Base-by-base conservation (phyloP, 106 monocot genomes). In the Acorus calamus region DNA sequence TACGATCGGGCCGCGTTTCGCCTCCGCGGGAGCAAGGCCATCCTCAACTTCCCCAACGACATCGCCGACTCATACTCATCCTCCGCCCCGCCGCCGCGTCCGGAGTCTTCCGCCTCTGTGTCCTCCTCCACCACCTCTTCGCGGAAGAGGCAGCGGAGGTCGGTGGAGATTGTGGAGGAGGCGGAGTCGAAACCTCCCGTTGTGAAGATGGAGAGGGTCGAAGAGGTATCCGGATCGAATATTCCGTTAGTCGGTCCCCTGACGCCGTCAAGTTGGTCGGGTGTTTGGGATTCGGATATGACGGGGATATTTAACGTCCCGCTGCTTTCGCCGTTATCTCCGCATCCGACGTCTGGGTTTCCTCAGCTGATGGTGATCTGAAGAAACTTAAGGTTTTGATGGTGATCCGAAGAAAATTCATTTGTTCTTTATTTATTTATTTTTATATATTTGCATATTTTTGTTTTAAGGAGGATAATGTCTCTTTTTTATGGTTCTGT, bases 11-110 rank as follows among this genome's bases (percentile, higher is more conserved):
- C 86, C 7, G 86, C 81, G 8, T 86, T 86, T 66, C 55, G 61
- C 73, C 78, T 86, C 78, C 73, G 86, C 8, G 81, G 86, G 0
- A 61, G 73, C 71, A 86, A 76, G 60, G 86, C 86, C 42, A 86
- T 86, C 52, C 76, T 82, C 45, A 86, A 86, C 57, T 86, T 86
- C 54, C 86, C 86, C 8, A 81, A 79, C 62, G 81, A 86, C 28
- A 58, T 86, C 46, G 63, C 47, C 13, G 42, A 28, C 69, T 46
- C 42, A 41, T 13, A 5, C 12, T 46, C 11, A 50, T 55, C 11
- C n/a, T 10, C 9, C 7, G 28, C 59, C 13, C 55, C 4, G 4
- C 11, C 55, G 11, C 55, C 4, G 2, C 55, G 2, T 55, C 13
- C 13, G 13, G 11, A 10, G 11, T 55, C 11, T 2, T 13, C 13